Evolutionary conservation across 805 yeast genomes (phyloP), one percentile per base, ranked within the genome.

Genomic region (Wickerhamomyces ciferrii): DNA sequence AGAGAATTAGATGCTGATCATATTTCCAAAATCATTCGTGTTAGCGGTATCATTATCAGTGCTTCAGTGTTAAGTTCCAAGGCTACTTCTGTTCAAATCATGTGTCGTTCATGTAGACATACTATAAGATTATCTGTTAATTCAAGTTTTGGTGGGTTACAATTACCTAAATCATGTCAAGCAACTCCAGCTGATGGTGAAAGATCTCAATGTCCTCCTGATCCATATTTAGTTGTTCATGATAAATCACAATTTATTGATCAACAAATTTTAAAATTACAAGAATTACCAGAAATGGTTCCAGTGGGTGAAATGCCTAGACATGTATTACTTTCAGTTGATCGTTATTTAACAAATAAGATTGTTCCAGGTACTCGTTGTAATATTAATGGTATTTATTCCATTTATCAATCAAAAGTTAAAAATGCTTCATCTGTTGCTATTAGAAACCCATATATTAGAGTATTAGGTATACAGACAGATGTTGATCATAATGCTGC

Each of bases 301-400:
- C 99, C 99, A 1, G 96, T 94, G 25, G 99, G 99, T 54, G 99
- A 94, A 69, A 84, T 94, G 89, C 99, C 99, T 9, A 80, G 99
- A 55, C 96, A 94, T 59, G 84, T 94, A 37, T 61, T 88, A 48
- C 73, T 94, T 52, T 86, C 94, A 39, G 88, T 89, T 31, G 98
- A 94, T 64, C 77, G 99, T 50, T 87, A 87, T 56, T 71, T 94
- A 61, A 85, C 97, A 24, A 94, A 94, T 68, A 81, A 78, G 52
- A 90, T 94, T 27, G 86, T 92, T 37, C 99, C 99, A 0, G 99
- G 99, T 23, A 87, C 95, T 0, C 74, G 97, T 53, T 95, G 96
- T 55, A 89, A 96, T 9, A 76, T 92, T 39, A 81, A 89, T 39
- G 99, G 99, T 44, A 84, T 94, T 41, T 94, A 94, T 66, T 87